Percentiles rank a stretch among this genome's conserved stretches.
These are phyloP conservation scores for Lactarius sanguifluus DNA, from an alignment of 768 basidiomycete species.

Conservation along the genomic window DNA sequence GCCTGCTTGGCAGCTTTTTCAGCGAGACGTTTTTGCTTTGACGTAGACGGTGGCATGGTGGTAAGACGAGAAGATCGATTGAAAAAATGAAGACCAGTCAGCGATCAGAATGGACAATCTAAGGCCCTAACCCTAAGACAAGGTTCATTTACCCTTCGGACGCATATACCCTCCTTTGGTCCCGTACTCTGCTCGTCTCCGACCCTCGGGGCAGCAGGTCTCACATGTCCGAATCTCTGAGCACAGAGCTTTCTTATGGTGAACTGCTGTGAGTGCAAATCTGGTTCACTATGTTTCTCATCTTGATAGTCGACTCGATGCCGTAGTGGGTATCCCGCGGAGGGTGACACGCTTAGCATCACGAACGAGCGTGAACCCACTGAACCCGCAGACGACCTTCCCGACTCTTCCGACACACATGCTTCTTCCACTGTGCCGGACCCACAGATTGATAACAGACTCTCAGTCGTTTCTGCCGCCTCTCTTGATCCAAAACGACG, in stretches of 20 bases:
- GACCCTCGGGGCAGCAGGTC: not conserved
- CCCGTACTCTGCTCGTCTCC: not conserved
- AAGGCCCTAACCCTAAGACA: slow-evolving; percentile 26
- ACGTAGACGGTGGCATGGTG: slow-evolving; percentile 67
- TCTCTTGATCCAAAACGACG: slow-evolving; percentile 29
- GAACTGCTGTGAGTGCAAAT: slow-evolving; percentile 18
- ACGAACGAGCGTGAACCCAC: not conserved
- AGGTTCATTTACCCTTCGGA: not conserved
- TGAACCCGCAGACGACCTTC: slow-evolving; percentile 5
- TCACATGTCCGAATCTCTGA: slow-evolving; percentile 16
- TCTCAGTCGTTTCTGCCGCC: slow-evolving; percentile 24
- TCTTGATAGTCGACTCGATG: slow-evolving; percentile 18
- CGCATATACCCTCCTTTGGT: not conserved
- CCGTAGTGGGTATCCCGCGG: slow-evolving; percentile 6
- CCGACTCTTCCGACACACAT: not conserved
- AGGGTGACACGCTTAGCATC: slow-evolving; percentile 5
- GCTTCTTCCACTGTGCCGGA: not conserved
- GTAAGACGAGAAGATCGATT: slow-evolving; percentile 20
- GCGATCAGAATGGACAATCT: slow-evolving; percentile 1
- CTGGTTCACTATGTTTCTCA: slow-evolving; percentile 8
- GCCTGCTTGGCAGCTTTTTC: slow-evolving; percentile 89
- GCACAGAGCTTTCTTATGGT: slow-evolving; percentile 19
- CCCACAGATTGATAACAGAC: slow-evolving; percentile 18
- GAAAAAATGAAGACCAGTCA: slow-evolving; percentile 14
- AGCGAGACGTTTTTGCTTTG: slow-evolving; percentile 91